phyloP scores from a whole-genome alignment of 2,329 filamentous ascomycete species.

The Calonectria pteridis region DNA sequence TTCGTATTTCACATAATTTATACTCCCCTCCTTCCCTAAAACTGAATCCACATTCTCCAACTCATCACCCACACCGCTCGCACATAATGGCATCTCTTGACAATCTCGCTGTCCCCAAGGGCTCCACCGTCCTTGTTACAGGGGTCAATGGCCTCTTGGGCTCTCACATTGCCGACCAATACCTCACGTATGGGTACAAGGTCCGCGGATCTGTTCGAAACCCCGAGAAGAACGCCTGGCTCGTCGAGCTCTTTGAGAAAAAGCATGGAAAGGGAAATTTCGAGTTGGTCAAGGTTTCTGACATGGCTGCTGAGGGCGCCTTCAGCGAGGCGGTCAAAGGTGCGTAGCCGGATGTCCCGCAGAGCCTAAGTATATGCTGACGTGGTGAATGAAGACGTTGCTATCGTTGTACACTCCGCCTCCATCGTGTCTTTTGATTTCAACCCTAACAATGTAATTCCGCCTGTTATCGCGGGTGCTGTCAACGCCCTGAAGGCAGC shows the following conservation, averaged over 20 bases:
- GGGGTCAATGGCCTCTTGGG: conserved; percentile 57
- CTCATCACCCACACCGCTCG: too few species aligned
- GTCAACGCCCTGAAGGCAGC: conserved; percentile 51
- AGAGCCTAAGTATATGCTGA: not conserved
- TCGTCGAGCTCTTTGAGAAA: conserved; percentile 45
- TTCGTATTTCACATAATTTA: not conserved
- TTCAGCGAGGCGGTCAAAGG: conserved; percentile 47
- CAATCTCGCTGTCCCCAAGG: conserved; percentile 37
- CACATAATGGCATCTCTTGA: conserved; percentile 30
- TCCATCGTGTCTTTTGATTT: conserved; percentile 49
- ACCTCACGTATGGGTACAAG: conserved; percentile 54
- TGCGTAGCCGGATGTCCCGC: not conserved
- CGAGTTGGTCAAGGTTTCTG: conserved; percentile 48
- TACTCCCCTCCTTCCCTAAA: not conserved
- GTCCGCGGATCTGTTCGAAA: conserved; percentile 60
- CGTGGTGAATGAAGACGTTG: conserved; percentile 26
- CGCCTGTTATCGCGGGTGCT: conserved; percentile 45
- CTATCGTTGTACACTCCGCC: conserved; percentile 55
- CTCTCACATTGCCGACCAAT: conserved; percentile 54
- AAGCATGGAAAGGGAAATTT: conserved; percentile 51
- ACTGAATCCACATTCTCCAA: not conserved
- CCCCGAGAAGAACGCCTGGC: conserved; percentile 48
- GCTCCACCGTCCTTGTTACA: conserved; percentile 55
- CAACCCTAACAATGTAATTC: conserved; percentile 56
- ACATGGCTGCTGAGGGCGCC: conserved; percentile 47